Evolutionary conservation across 805 yeast species (phyloP).

Genomic region (Lachancea fermentati): DNA sequence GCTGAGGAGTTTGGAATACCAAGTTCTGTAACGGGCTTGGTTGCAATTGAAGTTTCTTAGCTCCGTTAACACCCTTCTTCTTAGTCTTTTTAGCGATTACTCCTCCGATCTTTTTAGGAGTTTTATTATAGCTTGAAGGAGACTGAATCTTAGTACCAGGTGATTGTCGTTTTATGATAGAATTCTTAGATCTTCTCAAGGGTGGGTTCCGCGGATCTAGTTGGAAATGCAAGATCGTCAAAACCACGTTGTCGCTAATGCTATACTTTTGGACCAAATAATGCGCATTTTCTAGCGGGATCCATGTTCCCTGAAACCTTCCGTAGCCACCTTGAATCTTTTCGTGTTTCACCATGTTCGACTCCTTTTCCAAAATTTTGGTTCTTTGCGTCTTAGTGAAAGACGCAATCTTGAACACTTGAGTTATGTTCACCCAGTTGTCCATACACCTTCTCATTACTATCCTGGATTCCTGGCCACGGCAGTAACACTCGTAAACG

Average conservation of each 20-base stretch:
- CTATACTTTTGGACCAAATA: slow-evolving; percentile 49
- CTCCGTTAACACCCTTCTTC: slow-evolving; percentile 8
- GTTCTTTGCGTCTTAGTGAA: slow-evolving; percentile 78
- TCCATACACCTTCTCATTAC: slow-evolving; percentile 83
- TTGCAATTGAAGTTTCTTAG: slow-evolving; percentile 15
- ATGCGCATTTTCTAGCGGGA: slow-evolving; percentile 62
- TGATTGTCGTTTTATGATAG: slow-evolving; percentile 27
- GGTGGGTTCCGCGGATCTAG: slow-evolving; percentile 44
- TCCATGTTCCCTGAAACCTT: slow-evolving; percentile 82
- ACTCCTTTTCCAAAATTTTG: slow-evolving; percentile 68
- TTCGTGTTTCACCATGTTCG: slow-evolving; percentile 64
- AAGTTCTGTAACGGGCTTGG: slow-evolving; percentile 32
- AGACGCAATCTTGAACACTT: slow-evolving; percentile 69
- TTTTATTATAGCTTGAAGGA: slow-evolving; percentile 32
- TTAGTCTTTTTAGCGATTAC: slow-evolving; percentile 6
- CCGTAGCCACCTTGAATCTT: slow-evolving; percentile 86
- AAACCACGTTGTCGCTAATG: slow-evolving; percentile 45
- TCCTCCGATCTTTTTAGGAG: slow-evolving; percentile 24
- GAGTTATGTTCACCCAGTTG: slow-evolving; percentile 91
- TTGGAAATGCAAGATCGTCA: slow-evolving; percentile 47
- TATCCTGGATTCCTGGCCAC: slow-evolving; percentile 37
- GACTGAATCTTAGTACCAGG: slow-evolving; percentile 30
- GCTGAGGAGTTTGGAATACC: slow-evolving; percentile 32
- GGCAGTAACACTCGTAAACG: slow-evolving; percentile 57
- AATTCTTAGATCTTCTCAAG: slow-evolving; percentile 36